A percentile compares a stretch with the other conserved stretches of the same genome.
phyloP scores from a whole-genome alignment of 352 stramenopile species.

The Phytophthora vignae region DNA sequence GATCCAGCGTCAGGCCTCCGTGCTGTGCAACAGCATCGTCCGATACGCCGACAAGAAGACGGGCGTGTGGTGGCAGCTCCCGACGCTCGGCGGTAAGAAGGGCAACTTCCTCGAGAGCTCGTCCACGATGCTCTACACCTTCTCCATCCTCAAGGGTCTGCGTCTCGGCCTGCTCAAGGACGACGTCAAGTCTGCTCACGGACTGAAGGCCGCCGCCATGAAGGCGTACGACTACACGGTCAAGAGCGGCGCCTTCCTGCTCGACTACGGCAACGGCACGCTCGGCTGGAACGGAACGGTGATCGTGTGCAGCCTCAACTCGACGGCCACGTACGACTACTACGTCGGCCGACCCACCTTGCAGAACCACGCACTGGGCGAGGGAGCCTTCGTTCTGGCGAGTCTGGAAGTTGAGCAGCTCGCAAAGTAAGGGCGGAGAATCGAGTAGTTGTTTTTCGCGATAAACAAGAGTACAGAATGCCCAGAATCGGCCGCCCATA shows the following conservation, averaged over 20 bases:
- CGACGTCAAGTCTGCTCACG: background rate
- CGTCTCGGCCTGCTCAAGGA: conserved; percentile 39
- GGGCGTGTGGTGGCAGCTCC: conserved; percentile 38
- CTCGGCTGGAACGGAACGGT: conserved; percentile 38
- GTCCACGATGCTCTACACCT: conserved; percentile 42
- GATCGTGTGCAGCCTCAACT: conserved; percentile 37
- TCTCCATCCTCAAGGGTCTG: conserved; percentile 41
- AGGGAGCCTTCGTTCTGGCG: conserved; percentile 32
- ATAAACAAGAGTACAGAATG: too few species aligned
- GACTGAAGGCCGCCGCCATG: conserved; percentile 15
- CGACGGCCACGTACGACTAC: conserved; percentile 38
- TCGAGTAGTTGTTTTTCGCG: background rate
- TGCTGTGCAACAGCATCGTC: conserved; percentile 29
- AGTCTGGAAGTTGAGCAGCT: conserved; percentile 36
- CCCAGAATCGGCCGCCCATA: too few species aligned
- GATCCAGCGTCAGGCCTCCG: conserved; percentile 28
- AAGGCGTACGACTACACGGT: conserved; percentile 37
- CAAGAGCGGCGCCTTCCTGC: conserved; percentile 24
- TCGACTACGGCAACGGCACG: conserved; percentile 29
- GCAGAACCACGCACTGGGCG: conserved; percentile 33
- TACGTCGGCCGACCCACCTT: conserved; percentile 32
- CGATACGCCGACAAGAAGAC: conserved; percentile 26
- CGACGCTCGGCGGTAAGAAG: conserved; percentile 28
- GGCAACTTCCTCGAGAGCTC: conserved; percentile 44
- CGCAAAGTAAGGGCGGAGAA: conserved; percentile 9